A percentile compares a stretch with the other conserved stretches of the same genome.
phyloP scores from a whole-genome alignment of 1,139 yeast genomes.

The Komagataea norvegica region DNA sequence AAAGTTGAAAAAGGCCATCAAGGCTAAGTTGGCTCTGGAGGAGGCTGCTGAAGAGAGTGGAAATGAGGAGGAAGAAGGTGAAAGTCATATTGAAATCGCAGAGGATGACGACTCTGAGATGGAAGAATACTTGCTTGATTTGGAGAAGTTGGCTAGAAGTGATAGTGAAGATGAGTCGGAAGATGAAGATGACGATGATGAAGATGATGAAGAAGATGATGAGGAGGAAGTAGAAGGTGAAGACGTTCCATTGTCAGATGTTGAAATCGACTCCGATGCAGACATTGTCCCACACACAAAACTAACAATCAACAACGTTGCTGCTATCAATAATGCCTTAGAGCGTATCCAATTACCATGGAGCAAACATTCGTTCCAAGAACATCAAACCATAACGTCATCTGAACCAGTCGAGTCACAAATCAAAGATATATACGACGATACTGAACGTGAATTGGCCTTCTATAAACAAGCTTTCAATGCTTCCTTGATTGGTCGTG shows the following conservation, averaged over 20 bases:
- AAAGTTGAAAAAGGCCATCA: slow-evolving; percentile 47
- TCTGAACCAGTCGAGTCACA: slow-evolving; percentile 53
- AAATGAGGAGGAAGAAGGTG: slow-evolving; percentile 27
- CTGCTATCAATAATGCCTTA: slow-evolving; percentile 64
- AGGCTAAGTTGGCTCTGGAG: slow-evolving; percentile 26
- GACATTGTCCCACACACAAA: slow-evolving; percentile 88
- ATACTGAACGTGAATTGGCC: slow-evolving; percentile 79
- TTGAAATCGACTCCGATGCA: slow-evolving; percentile 78
- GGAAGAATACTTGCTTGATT: slow-evolving; percentile 44
- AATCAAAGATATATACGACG: slow-evolving; percentile 90
- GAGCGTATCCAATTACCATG: slow-evolving; percentile 70
- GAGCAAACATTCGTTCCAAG: slow-evolving; percentile 69
- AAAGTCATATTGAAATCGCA: slow-evolving; percentile 23
- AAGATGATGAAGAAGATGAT: slow-evolving; percentile 36
- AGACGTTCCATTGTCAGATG: slow-evolving; percentile 73
- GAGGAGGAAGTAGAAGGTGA: slow-evolving; percentile 48
- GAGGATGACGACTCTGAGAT: slow-evolving; percentile 30
- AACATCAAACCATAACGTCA: slow-evolving; percentile 73
- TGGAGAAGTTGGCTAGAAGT: slow-evolving; percentile 55
- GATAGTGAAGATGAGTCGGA: slow-evolving; percentile 40
- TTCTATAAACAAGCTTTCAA: slow-evolving; percentile 90
- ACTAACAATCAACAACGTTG: slow-evolving; percentile 68
- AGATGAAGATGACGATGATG: slow-evolving; percentile 42
- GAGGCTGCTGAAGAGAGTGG: slow-evolving; percentile 24
- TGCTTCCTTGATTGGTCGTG: slow-evolving; percentile 74